Evolutionary conservation across 805 yeast species (phyloP), one percentile per base, ranked within the genome.

Genomic region (Metschnikowia borealis): DNA sequence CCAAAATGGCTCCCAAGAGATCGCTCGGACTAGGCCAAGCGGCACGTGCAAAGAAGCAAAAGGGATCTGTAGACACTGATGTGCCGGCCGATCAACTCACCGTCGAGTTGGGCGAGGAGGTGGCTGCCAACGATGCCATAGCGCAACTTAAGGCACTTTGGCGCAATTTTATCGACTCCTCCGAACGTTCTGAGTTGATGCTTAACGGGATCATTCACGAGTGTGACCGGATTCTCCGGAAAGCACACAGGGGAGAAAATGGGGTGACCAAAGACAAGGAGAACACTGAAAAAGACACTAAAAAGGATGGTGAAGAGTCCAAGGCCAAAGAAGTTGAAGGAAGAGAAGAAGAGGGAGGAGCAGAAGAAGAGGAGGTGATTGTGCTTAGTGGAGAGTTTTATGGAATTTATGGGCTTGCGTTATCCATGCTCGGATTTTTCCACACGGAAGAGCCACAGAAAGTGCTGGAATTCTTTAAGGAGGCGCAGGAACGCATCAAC

Each of bases 191-290:
- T 55, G 87, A 84, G 61, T 68, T 83, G 53, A 77, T 87, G 34
- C 63, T 87, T 51, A 87, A 90, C 60, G 97, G 97, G 21, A 77
- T 91, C 4, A 79, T 92, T n/a, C 96, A 91, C 60, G 97, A 92
- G 64, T 87, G 96, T 70, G 97, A 92, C 61, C 70, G 95, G 45
- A 64, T 89, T 33, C 73, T 90, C 55, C 74, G 91, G 62, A 74
- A 76, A 49, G 55, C 58, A 4, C 46, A 51, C 40, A 50, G 6
- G 5, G 36, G 20, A 6, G 21, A 36, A 13, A 17, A 14, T 6
- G 38, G n/a, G 21, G 21, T 32, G 15, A 13, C 11, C 15, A 26
- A 14, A 3, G 36, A 46, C 15, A 38, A 36, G 26, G 29, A 42
- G 17, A n/a, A 4, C 29, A 14, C 14, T 2, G 36, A 34, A 7